phyloP scores from a whole-genome alignment of 2,329 filamentous ascomycete genomes.

The Ophiostoma piceae region DNA sequence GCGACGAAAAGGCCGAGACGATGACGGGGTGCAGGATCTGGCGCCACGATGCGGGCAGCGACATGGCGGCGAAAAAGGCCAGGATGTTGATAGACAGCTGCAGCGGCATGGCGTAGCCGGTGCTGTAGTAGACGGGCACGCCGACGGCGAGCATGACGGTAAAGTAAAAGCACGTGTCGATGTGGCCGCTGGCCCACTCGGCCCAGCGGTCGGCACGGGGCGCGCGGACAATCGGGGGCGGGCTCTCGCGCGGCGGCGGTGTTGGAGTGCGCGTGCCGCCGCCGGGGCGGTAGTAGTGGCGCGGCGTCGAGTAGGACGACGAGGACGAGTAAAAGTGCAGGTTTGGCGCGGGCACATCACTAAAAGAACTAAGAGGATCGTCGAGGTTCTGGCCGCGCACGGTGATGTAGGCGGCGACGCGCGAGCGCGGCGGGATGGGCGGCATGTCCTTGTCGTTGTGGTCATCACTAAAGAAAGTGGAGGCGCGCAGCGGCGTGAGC shows the following conservation, averaged over 20 bases:
- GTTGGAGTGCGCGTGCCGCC: neutral
- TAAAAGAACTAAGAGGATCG: constrained; percentile 28
- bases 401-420: constrained; percentile 27
- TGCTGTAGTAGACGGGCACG: constrained; percentile 50
- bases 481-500: constrained; percentile 25
- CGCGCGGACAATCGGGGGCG: constrained; percentile 34
- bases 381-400: constrained; percentile 28
- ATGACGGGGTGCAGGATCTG: constrained; percentile 55
- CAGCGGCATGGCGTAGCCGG: constrained; percentile 48
- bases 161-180: constrained; percentile 44
- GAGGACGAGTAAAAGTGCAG: constrained; percentile 25
- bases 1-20: constrained; percentile 49
- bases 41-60: constrained; percentile 45
- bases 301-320: constrained; percentile 3
- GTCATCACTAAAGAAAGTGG: constrained; percentile 22
- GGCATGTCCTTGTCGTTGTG: constrained; percentile 10
- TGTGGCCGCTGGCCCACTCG: constrained; percentile 39
- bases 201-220: constrained; percentile 49
- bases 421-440: constrained; percentile 23
- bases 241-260: constrained; percentile 33
- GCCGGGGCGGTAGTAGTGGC: neutral
- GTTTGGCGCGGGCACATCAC: constrained; percentile 23
- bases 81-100: constrained; percentile 47
- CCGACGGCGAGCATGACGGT: constrained; percentile 47
- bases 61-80: constrained; percentile 46